These are phyloP conservation scores for Pseudogymnoascus pannorum DNA, from an alignment of 2,329 filamentous ascomycete species.

Conservation along the genomic window DNA sequence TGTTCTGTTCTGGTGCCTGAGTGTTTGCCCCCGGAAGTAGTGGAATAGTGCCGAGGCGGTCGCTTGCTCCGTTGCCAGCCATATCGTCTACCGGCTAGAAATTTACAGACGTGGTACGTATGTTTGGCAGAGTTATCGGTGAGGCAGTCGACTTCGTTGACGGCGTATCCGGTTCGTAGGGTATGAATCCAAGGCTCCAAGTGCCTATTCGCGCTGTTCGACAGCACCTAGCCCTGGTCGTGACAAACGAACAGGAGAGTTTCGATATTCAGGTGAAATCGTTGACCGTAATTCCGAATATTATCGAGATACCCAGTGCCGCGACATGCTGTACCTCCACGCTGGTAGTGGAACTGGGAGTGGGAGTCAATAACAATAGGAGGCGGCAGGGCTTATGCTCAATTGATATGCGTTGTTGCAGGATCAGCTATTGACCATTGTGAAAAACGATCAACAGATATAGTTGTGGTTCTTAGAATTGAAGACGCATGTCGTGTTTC, in stretches of 20 bases:
- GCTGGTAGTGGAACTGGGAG: neutral
- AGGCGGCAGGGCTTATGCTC: neutral
- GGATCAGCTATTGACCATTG: neutral
- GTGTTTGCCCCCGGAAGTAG: neutral
- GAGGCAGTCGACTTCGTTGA: neutral
- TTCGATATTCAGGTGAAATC: neutral
- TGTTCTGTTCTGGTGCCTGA: conserved; percentile 2
- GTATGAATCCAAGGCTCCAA: neutral
- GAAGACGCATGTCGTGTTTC: neutral
- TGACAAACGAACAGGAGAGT: neutral
- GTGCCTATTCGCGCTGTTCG: neutral
- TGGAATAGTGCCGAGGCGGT: neutral
- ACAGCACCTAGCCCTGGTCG: neutral
- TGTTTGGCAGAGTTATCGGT: neutral
- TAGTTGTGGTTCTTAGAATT: neutral
- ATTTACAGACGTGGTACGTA: neutral
- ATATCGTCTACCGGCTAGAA: neutral
- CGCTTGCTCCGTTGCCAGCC: conserved; percentile 1
- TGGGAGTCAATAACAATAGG: neutral
- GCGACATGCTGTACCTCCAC: conserved; percentile 3
- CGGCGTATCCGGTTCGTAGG: neutral
- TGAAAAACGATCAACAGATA: neutral
- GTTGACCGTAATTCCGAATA: conserved; percentile 1
- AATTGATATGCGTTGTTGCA: neutral
- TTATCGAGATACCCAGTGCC: neutral